Evolutionary conservation across 2,329 filamentous ascomycete species (phyloP).

Genomic region (Fusarium compactum): DNA sequence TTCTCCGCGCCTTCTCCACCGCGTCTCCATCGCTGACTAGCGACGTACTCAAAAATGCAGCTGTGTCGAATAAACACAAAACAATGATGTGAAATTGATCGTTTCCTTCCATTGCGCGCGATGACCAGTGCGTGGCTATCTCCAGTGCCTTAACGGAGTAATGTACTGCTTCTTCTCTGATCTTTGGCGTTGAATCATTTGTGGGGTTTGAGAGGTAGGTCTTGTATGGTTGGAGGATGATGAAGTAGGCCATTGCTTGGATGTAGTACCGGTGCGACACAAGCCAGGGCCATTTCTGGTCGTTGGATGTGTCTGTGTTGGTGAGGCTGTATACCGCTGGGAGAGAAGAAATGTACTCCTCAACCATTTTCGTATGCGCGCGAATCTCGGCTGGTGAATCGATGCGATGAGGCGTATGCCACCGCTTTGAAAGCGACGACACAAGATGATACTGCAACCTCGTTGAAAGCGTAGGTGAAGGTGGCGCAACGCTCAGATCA

Average conservation of each 20-base stretch:
- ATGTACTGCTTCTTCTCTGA: neutral
- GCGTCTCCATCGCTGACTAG: neutral
- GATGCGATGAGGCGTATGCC: slow-evolving; percentile 18
- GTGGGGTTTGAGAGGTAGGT: neutral
- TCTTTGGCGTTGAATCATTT: neutral
- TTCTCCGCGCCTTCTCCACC: neutral
- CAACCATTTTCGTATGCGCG: neutral
- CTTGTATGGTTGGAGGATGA: slow-evolving; percentile 23
- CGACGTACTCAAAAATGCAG: slow-evolving; percentile 8
- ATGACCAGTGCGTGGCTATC: slow-evolving; percentile 10
- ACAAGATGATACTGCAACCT: slow-evolving; percentile 18
- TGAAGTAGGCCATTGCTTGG: slow-evolving; percentile 20
- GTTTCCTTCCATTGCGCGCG: neutral
- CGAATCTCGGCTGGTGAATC: neutral
- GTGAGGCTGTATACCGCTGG: neutral
- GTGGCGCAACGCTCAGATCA: rapidly evolving
- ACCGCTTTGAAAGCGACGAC: slow-evolving; percentile 10
- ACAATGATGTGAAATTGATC: slow-evolving; percentile 17
- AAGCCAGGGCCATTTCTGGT: slow-evolving; percentile 11
- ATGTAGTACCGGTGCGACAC: slow-evolving; percentile 18
- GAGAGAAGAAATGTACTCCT: neutral
- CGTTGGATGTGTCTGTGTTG: neutral
- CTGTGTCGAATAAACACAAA: slow-evolving; percentile 4
- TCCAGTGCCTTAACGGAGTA: neutral
- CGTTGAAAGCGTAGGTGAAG: slow-evolving; percentile 12